Percentiles rank a stretch among this genome's conserved stretches.
Conservation (phyloP, 116 monocot genomes). For the Cymodocea nodosa region DNA sequence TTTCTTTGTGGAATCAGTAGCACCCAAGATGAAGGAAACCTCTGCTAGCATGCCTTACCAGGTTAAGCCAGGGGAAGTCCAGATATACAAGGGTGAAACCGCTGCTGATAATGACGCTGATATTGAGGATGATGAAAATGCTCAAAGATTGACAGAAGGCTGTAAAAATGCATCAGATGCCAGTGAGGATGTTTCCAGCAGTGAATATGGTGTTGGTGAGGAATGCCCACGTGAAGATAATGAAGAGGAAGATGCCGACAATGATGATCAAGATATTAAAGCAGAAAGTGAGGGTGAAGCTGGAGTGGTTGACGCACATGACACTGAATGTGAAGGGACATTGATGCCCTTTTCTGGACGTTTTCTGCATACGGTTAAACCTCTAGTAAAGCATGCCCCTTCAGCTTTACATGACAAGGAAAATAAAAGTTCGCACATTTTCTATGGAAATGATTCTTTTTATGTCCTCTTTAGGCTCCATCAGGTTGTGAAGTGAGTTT, state of each 20-base stretch:
- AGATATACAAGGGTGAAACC: constrained; percentile 20
- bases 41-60: constrained; percentile 19
- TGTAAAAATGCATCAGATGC: constrained; percentile 92
- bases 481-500: constrained; percentile 32
- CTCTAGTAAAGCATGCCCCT: constrained; percentile 82
- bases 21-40: constrained; percentile 22
- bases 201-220: constrained; percentile 71
- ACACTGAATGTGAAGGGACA: constrained; percentile 39
- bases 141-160: constrained; percentile 78
- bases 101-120: constrained; percentile 70
- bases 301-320: constrained; percentile 64
- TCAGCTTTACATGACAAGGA: constrained; percentile 41
- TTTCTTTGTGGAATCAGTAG: constrained; percentile 15
- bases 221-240: constrained; percentile 85
- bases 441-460: constrained; percentile 98
- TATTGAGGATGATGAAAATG: constrained; percentile 87
- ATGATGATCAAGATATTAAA: constrained; percentile 65
- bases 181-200: constrained; percentile 82
- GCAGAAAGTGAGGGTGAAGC: constrained; percentile 96
- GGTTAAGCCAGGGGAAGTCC: constrained; percentile 22
- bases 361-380: constrained; percentile 50
- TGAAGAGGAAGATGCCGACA: constrained; percentile 60
- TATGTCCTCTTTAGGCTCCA: constrained; percentile 93
- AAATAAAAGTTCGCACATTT: constrained; percentile 45
- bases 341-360: constrained; percentile 58